These are phyloP conservation scores for Zygotorulaspora chibaensis DNA, from an alignment of 805 yeast genomes.

Conservation along the genomic window DNA sequence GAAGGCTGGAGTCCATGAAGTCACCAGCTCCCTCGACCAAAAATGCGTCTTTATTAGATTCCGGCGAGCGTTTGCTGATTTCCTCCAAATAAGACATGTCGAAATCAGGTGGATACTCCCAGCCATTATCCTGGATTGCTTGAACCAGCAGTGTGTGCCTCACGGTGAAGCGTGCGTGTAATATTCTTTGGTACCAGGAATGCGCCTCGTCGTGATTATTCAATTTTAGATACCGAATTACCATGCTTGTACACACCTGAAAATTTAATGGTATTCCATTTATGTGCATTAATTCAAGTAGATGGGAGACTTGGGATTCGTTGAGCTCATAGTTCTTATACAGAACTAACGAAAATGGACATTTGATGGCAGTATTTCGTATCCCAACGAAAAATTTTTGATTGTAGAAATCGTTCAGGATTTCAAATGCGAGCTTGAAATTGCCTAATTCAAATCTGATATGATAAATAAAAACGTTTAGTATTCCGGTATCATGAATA, in stretches of 20 bases:
- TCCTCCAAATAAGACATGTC: constrained; percentile 15
- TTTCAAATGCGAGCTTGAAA: constrained; percentile 21
- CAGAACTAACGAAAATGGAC: constrained; percentile 27
- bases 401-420: constrained; percentile 24
- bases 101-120: constrained; percentile 26
- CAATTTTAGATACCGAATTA: constrained; percentile 17
- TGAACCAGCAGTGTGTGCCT: constrained; percentile 20
- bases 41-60: constrained; percentile 5
- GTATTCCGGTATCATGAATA: constrained; percentile 22
- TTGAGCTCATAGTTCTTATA: constrained; percentile 20
- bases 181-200: constrained; percentile 28
- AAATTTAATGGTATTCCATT: constrained; percentile 23
- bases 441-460: constrained; percentile 20
- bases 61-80: constrained; percentile 1
- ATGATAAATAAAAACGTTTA: constrained; percentile 20
- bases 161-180: constrained; percentile 22
- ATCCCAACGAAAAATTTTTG: constrained; percentile 9
- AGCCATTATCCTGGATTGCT: constrained; percentile 16
- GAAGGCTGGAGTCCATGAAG: constrained; percentile 1
- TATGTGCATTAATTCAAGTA: constrained; percentile 25
- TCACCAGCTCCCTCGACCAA: constrained; percentile 8
- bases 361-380: constrained; percentile 10
- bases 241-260: constrained; percentile 27
- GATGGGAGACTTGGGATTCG: constrained; percentile 15
- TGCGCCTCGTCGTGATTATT: constrained; percentile 22